These are phyloP conservation scores for Ophiostoma triangulosporum DNA, from an alignment of 2,329 filamentous ascomycete genomes.

Conservation along the genomic window DNA sequence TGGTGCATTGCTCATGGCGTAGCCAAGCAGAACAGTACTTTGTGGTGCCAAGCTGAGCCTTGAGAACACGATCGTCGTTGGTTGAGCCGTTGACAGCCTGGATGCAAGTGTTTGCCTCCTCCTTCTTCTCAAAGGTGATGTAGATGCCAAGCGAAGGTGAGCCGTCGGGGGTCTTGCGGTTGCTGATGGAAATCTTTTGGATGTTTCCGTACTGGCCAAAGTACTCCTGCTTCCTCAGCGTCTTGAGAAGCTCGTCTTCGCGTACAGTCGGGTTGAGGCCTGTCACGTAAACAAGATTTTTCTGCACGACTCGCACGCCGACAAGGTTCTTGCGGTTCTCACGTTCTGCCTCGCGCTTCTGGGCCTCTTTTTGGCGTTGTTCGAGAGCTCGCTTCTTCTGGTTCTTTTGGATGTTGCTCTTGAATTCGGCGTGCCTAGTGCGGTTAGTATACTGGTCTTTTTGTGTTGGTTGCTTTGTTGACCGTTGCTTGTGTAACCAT, in stretches of 20 bases:
- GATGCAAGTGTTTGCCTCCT: conserved; percentile 83
- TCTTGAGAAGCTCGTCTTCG: conserved; percentile 85
- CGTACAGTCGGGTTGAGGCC: conserved; percentile 82
- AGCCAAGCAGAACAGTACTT: conserved; percentile 98
- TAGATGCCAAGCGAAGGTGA: conserved; percentile 91
- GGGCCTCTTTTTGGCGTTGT: conserved; percentile 81
- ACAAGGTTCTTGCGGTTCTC: conserved; percentile 92
- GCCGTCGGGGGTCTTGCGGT: conserved; percentile 63
- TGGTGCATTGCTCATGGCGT: conserved; percentile 85
- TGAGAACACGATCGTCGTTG: conserved; percentile 75
- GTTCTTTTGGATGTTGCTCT: conserved; percentile 70
- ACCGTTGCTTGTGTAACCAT: background rate
- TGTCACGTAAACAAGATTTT: conserved; percentile 97
- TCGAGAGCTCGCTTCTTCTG: conserved; percentile 81
- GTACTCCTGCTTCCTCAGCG: conserved; percentile 78
- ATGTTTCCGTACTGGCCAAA: conserved; percentile 98
- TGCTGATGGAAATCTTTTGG: conserved; percentile 97
- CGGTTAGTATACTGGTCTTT: background rate
- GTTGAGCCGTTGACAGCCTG: conserved; percentile 81
- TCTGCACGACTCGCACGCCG: conserved; percentile 90
- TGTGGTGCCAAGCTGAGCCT: conserved; percentile 74
- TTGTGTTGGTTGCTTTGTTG: background rate
- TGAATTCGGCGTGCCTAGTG: conserved; percentile 55
- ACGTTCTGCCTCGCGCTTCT: conserved; percentile 91
- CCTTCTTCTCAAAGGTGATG: conserved; percentile 89